A percentile compares a stretch with the other conserved stretches of the same genome.
These are phyloP conservation scores for Monotropa hypopitys DNA, from an alignment of 179 eudicot species.

Conservation along the genomic window DNA sequence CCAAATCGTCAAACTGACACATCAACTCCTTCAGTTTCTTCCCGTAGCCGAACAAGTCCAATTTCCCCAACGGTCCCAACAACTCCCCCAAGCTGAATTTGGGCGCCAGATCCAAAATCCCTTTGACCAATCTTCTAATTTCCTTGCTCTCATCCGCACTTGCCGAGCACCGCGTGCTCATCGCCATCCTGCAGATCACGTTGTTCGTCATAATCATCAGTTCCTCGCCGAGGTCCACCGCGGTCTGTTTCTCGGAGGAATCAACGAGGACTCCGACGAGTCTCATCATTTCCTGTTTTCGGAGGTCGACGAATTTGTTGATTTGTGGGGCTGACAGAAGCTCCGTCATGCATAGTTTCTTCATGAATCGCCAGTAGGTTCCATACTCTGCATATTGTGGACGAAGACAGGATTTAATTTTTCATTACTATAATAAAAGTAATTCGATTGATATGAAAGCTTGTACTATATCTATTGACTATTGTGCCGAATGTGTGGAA, in stretches of 20 bases:
- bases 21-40: constrained; percentile 7
- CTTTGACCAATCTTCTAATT: constrained; percentile 16
- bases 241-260: constrained; percentile 2
- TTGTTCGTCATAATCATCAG: constrained; percentile 20
- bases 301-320: constrained; percentile 11
- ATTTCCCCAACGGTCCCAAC: constrained; percentile 14
- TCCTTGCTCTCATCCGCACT: constrained; percentile 14
- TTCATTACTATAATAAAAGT: background rate
- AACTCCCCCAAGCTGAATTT: constrained; percentile 19
- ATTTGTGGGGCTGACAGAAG: constrained; percentile 19
- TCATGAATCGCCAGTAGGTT: constrained; percentile 27
- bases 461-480: too few relatives aligned
- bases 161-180: constrained; percentile 20
- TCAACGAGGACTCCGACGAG: constrained; percentile 9
- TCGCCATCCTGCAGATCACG: constrained; percentile 20
- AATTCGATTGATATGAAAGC: too few relatives aligned
- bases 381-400: constrained; percentile 15
- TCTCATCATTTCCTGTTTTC: constrained; percentile 17
- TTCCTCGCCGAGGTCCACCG: constrained; percentile 13
- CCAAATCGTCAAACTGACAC: constrained; percentile 12
- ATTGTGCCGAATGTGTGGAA: too few relatives aligned
- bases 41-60: constrained; percentile 18
- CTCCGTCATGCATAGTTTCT: constrained; percentile 25
- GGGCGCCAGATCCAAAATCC: constrained; percentile 16
- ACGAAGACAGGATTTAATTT: background rate